phyloP scores from a whole-genome alignment of 2,329 filamentous ascomycete genomes.

The Monosporascus sp. region DNA sequence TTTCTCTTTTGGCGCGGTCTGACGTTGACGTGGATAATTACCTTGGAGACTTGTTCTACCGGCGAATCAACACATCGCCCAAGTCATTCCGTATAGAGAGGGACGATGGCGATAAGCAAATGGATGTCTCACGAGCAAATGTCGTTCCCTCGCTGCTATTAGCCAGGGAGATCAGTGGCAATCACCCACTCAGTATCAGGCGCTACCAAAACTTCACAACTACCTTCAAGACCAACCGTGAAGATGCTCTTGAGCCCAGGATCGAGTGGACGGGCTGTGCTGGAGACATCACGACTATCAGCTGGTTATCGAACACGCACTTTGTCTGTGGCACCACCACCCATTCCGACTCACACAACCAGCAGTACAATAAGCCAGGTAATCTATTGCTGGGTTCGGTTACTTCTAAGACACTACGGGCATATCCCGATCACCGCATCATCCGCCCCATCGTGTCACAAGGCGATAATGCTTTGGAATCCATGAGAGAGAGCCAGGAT shows the following conservation, averaged over 20 bases:
- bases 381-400: slow-evolving; percentile 55
- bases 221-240: slow-evolving; percentile 38
- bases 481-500: slow-evolving; percentile 54
- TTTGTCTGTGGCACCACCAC: slow-evolving; percentile 59
- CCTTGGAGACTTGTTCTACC: slow-evolving; percentile 29
- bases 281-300: slow-evolving; percentile 54
- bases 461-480: slow-evolving; percentile 49
- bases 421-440: slow-evolving; percentile 54
- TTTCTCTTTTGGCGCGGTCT: slow-evolving; percentile 19
- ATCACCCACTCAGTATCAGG: slow-evolving; percentile 36
- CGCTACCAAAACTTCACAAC: slow-evolving; percentile 40
- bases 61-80: slow-evolving; percentile 13
- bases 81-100: slow-evolving; percentile 26
- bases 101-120: slow-evolving; percentile 23
- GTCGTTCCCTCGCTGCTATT: slow-evolving; percentile 38
- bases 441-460: slow-evolving; percentile 46
- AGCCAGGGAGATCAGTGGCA: slow-evolving; percentile 44
- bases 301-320: slow-evolving; percentile 48
- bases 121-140: slow-evolving; percentile 21
- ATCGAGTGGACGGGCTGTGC: slow-evolving; percentile 57
- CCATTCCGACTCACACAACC: slow-evolving; percentile 58
- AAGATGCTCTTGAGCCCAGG: slow-evolving; percentile 47
- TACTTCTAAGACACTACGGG: slow-evolving; percentile 36
- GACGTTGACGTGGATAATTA: slow-evolving; percentile 31
- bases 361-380: slow-evolving; percentile 61